Percentiles rank a stretch among this genome's conserved stretches.
Conservation (phyloP, 345 rosid genomes). For the Pistacia atlantica region DNA sequence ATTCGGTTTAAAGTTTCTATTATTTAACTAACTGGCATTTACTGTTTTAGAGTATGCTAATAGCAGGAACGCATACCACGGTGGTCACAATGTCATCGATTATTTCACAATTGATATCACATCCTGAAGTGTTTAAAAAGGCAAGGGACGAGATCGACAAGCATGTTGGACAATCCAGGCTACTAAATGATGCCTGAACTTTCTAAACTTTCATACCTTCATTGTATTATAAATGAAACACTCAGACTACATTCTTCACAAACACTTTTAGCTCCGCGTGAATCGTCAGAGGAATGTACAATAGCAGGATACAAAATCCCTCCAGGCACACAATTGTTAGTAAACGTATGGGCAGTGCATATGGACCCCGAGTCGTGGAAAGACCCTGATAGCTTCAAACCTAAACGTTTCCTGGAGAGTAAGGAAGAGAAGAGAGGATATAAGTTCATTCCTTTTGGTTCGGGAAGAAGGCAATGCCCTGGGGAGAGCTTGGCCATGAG, state of each 20-base stretch:
- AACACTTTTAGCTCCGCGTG: neutral
- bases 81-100: slow-evolving; percentile 15
- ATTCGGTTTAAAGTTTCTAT: too few relatives aligned
- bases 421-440: neutral
- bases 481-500: neutral
- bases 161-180: neutral
- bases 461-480: neutral
- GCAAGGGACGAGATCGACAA: slow-evolving; percentile 2
- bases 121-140: slow-evolving; percentile 4
- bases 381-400: slow-evolving; percentile 23
- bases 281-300: neutral
- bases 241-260: neutral
- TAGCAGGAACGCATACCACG: slow-evolving; percentile 17
- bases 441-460: slow-evolving; percentile 20
- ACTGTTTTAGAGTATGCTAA: too few relatives aligned
- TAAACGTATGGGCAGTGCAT: slow-evolving; percentile 12
- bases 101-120: slow-evolving; percentile 13
- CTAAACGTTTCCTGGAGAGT: slow-evolving; percentile 21
- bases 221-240: slow-evolving; percentile 3
- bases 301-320: slow-evolving; percentile 12
- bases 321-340: slow-evolving; percentile 26
- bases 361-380: slow-evolving; percentile 25
- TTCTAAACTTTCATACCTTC: slow-evolving; percentile 1
- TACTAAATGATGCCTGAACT: neutral
- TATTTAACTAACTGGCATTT: too few relatives aligned